Conservation (phyloP, 2,329 filamentous ascomycete genomes). For the Sclerotiophoma versabilis region DNA sequence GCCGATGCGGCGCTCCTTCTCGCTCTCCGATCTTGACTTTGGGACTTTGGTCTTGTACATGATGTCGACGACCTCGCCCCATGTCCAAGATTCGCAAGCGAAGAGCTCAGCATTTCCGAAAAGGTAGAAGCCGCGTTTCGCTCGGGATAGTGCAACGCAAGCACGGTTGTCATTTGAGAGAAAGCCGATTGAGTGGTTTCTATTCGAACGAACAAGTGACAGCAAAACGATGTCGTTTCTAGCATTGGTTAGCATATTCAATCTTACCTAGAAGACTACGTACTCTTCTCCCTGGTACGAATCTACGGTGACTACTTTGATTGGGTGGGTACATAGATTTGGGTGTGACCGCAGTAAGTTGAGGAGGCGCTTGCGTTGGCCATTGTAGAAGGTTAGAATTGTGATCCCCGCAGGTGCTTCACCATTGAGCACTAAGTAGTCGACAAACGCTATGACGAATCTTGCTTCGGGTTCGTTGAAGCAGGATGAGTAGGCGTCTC, state of each 20-base stretch:
- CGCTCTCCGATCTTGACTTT: constrained; percentile 38
- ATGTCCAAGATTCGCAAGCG: constrained; percentile 56
- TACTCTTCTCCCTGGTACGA: constrained; percentile 74
- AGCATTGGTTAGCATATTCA: neutral
- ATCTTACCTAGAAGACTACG: neutral
- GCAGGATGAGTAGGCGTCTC: constrained; percentile 69
- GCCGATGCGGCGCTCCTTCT: constrained; percentile 51
- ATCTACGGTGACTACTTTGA: constrained; percentile 81
- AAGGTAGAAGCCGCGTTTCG: constrained; percentile 79
- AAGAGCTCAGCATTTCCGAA: constrained; percentile 76
- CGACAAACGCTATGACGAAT: constrained; percentile 76
- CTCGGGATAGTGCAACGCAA: constrained; percentile 71
- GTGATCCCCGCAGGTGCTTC: constrained; percentile 70
- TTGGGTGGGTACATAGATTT: constrained; percentile 46
- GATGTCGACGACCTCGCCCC: constrained; percentile 58
- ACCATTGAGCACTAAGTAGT: constrained; percentile 75
- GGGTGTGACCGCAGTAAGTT: constrained; percentile 53
- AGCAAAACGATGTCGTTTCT: constrained; percentile 79
- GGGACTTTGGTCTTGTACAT: constrained; percentile 47
- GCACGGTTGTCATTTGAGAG: constrained; percentile 69
- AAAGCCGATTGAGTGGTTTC: constrained; percentile 70
- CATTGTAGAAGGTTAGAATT: constrained; percentile 86
- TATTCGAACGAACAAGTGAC: constrained; percentile 78
- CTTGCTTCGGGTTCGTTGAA: constrained; percentile 75
- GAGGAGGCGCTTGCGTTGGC: constrained; percentile 74